Evolutionary conservation across 2,329 filamentous ascomycete species (phyloP), one percentile per base, ranked within the genome.

Genomic region (Trichoderma polysporum): DNA sequence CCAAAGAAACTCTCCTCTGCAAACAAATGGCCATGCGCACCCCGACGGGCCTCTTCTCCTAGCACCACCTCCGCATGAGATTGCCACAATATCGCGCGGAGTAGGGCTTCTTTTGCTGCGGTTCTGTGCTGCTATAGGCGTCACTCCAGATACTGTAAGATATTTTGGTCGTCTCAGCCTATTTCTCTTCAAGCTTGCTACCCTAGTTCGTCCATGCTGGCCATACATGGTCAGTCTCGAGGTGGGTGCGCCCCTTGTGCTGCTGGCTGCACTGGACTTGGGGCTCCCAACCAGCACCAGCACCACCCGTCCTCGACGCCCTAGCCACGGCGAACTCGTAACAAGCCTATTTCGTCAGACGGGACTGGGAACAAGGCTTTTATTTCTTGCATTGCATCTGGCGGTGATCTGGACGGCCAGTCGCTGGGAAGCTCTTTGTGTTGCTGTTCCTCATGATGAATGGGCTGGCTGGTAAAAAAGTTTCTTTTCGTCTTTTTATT

Each of bases 171-270:
- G 89, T 56, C 77, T 92, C 2, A 72, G 77, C 1, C 71, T 94
- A 1, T 94, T 97, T 72, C 75, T 90, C 6, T 70, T 85, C 58
- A 97, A 97, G 76, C 79, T 93, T 9, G 79, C 84, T 13, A 87
- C 87, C 0, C 78, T 95, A 10, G 83, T 85, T 2, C 83, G 85
- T 54, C 86, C 90, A 0, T 97, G 93, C 76, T 88, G 87, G 75
- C 93, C 93, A 0, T 88, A 89, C 66, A 87, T 88, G 50, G 83
- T 87, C n/a, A 89, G 85, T 52, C 81, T 87, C 7, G 85, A 85
- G 76, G 78, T 93, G 4, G 82, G 88, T 4, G 88, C 90, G 70
- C 88, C 90, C 3, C 80, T 97, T 2, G 79, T 96, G 4, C 78
- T 85, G 3, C 76, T 94, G 8, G 92, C 92, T 9, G 87, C 85